These are phyloP conservation scores for Phoma sp. DNA, from an alignment of 2,329 filamentous ascomycete genomes.

Conservation along the genomic window DNA sequence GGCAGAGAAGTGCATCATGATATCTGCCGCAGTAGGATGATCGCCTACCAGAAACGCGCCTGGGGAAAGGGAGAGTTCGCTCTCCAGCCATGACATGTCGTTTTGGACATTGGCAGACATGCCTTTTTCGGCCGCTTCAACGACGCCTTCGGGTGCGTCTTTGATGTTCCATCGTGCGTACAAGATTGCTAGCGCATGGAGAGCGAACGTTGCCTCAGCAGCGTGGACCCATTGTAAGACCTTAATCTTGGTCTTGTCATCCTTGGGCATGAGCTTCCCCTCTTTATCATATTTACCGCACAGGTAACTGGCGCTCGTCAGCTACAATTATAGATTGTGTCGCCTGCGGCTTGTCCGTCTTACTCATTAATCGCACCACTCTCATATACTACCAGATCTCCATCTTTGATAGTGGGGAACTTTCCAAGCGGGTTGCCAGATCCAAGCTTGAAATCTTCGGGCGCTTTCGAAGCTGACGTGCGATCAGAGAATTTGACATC, in stretches of 20 bases:
- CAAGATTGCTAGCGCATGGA: constrained; percentile 54
- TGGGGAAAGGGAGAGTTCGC: constrained; percentile 48
- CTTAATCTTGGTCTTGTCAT: constrained; percentile 44
- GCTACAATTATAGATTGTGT: not conserved
- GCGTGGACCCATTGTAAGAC: constrained; percentile 55
- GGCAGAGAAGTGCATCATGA: constrained; percentile 54
- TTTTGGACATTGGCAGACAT: constrained; percentile 53
- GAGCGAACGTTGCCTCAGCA: constrained; percentile 55
- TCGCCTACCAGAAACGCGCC: constrained; percentile 53
- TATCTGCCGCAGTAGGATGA: constrained; percentile 52
- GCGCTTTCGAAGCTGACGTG: constrained; percentile 48
- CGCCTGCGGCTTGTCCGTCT: not conserved
- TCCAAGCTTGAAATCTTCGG: constrained; percentile 51
- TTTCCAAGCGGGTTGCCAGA: constrained; percentile 54
- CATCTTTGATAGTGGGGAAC: constrained; percentile 54
- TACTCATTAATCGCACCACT: constrained; percentile 58
- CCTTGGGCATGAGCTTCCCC: constrained; percentile 46
- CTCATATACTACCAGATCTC: constrained; percentile 50
- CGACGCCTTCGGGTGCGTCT: constrained; percentile 32
- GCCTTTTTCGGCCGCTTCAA: constrained; percentile 47
- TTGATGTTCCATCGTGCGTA: constrained; percentile 54
- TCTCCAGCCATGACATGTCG: constrained; percentile 55
- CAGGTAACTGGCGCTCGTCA: constrained; percentile 49
- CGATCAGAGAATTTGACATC: constrained; percentile 50
- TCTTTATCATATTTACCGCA: constrained; percentile 54